These are phyloP conservation scores for Russula abietina DNA, from an alignment of 768 basidiomycete species.

Conservation along the genomic window DNA sequence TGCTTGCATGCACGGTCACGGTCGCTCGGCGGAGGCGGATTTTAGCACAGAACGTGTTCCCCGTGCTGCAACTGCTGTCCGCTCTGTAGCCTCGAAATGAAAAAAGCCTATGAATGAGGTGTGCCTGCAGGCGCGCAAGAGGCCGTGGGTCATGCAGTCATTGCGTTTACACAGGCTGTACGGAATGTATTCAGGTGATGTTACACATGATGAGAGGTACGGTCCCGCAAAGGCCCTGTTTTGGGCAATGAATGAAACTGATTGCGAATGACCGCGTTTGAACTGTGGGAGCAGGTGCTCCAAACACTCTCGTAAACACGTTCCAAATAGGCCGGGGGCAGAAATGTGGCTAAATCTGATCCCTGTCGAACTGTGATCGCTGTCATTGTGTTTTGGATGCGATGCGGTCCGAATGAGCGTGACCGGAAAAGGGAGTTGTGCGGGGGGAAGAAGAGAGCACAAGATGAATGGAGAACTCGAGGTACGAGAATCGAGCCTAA, in stretches of 20 bases:
- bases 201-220: slow-evolving; percentile 18
- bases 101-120: slow-evolving; percentile 13
- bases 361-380: slow-evolving; percentile 14
- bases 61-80: slow-evolving; percentile 19
- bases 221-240: slow-evolving; percentile 19
- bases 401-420: slow-evolving; percentile 11
- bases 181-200: slow-evolving; percentile 24
- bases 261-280: slow-evolving; percentile 16
- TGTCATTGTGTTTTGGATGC: slow-evolving; percentile 15
- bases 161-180: slow-evolving; percentile 21
- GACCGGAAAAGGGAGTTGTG: slow-evolving; percentile 5
- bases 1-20: no score
- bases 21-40: slow-evolving; percentile 23
- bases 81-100: slow-evolving; percentile 21
- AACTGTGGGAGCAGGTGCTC: slow-evolving; percentile 19
- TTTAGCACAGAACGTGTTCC: slow-evolving; percentile 23
- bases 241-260: slow-evolving; percentile 22
- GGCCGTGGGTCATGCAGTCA: slow-evolving; percentile 21
- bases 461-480: slow-evolving; percentile 22
- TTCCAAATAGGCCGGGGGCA: slow-evolving; percentile 12
- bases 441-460: background rate
- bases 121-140: slow-evolving; percentile 24
- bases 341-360: slow-evolving; percentile 21
- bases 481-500: slow-evolving; percentile 24
- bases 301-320: slow-evolving; percentile 20